phyloP scores from a whole-genome alignment of 306 rosid species.

The Rosa rugosa region DNA sequence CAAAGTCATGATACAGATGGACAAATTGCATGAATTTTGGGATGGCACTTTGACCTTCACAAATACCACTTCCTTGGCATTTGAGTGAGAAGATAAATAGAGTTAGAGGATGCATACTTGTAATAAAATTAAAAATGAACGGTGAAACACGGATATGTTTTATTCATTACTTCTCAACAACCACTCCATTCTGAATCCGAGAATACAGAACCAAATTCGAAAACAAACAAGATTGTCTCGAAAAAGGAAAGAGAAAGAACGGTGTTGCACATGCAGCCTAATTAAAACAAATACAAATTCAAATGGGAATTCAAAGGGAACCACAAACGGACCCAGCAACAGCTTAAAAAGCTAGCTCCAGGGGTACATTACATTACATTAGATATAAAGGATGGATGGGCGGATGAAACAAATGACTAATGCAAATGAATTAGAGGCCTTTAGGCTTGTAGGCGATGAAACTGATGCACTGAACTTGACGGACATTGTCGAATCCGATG shows the following conservation, averaged over 20 bases:
- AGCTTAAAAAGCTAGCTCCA: not conserved
- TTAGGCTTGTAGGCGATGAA: conserved; percentile 69
- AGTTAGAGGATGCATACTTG: not conserved
- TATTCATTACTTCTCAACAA: conserved; percentile 4
- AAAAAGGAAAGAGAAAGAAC: conserved; percentile 2
- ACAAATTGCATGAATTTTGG: no score
- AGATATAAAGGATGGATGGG: not conserved
- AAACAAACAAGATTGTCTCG: conserved; percentile 11
- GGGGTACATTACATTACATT: not conserved
- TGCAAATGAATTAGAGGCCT: not conserved
- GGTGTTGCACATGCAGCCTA: conserved; percentile 10
- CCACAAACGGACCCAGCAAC: not conserved
- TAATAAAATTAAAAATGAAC: not conserved
- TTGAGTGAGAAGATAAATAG: not conserved
- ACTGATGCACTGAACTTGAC: conserved; percentile 84
- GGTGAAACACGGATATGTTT: not conserved
- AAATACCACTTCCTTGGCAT: no score
- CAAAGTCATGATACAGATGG: no score
- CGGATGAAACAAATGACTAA: not conserved
- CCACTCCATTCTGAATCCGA: not conserved
- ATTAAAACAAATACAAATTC: not conserved
- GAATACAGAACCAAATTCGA: conserved; percentile 11
- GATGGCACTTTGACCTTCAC: no score
- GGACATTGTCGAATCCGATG: conserved; percentile 75
- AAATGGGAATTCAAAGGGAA: not conserved